Evolutionary conservation across 345 rosid genomes (phyloP).

Genomic region (Arabis alpina): DNA sequence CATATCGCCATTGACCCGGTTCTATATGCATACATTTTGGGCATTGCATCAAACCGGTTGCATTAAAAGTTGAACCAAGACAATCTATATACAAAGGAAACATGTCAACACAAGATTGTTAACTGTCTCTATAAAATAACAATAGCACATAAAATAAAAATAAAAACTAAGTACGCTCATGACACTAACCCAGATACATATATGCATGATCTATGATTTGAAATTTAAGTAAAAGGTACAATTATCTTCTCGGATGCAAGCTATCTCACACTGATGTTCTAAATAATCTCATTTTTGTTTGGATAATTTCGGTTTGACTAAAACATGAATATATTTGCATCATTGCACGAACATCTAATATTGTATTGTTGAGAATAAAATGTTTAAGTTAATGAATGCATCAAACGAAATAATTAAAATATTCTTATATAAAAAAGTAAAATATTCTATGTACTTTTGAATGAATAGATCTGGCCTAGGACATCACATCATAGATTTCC

Average conservation of each 20-base stretch:
- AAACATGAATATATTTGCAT: neutral
- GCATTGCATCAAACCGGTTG: neutral
- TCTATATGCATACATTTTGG: conserved; percentile 12
- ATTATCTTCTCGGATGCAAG: neutral
- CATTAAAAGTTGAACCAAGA: no score
- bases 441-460: neutral
- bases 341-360: neutral
- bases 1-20: conserved; percentile 11
- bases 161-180: neutral
- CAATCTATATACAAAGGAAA: no score
- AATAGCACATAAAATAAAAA: no score
- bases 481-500: neutral
- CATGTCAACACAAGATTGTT: no score
- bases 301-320: neutral
- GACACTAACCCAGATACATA: neutral
- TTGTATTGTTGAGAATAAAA: neutral
- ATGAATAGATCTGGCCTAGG: neutral
- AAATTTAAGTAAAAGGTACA: neutral
- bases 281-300: conserved; percentile 1
- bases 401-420: no score
- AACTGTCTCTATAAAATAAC: no score
- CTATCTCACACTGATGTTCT: neutral
- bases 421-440: no score
- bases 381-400: neutral
- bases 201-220: neutral